Evolutionary conservation across 176 grass and related monocot genomes (phyloP).

Genomic region (Musa beccarii): DNA sequence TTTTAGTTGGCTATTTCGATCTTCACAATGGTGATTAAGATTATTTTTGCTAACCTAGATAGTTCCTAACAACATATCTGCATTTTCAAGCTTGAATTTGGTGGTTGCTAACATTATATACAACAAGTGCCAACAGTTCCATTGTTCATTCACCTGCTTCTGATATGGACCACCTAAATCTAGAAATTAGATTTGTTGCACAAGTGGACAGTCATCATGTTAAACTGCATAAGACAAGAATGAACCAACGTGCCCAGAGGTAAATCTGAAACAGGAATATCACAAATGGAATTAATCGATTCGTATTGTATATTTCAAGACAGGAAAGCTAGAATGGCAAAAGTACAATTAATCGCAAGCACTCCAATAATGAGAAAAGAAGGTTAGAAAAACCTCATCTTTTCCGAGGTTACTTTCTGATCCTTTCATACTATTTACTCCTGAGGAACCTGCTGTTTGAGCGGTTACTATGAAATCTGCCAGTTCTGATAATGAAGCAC

Average conservation of each 20-base stretch:
- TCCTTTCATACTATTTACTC: conserved; percentile 27
- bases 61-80: background rate
- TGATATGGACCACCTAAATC: too few species aligned
- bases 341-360: too few species aligned
- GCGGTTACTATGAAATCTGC: conserved; percentile 60
- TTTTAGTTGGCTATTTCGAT: background rate
- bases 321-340: too few species aligned
- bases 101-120: background rate
- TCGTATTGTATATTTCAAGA: too few species aligned
- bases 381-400: conserved; percentile 21
- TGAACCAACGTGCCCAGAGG: too few species aligned
- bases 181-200: too few species aligned
- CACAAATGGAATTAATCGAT: too few species aligned
- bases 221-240: too few species aligned
- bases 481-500: conserved; percentile 47
- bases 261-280: too few species aligned
- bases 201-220: too few species aligned
- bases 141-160: too few species aligned
- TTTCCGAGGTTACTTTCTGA: conserved; percentile 16
- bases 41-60: background rate
- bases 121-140: too few species aligned
- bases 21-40: background rate
- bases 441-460: conserved; percentile 29
- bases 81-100: background rate
- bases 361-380: background rate